Evolutionary conservation across 2,329 filamentous ascomycete genomes (phyloP).

Genomic region (Penicillium griseofulvum): DNA sequence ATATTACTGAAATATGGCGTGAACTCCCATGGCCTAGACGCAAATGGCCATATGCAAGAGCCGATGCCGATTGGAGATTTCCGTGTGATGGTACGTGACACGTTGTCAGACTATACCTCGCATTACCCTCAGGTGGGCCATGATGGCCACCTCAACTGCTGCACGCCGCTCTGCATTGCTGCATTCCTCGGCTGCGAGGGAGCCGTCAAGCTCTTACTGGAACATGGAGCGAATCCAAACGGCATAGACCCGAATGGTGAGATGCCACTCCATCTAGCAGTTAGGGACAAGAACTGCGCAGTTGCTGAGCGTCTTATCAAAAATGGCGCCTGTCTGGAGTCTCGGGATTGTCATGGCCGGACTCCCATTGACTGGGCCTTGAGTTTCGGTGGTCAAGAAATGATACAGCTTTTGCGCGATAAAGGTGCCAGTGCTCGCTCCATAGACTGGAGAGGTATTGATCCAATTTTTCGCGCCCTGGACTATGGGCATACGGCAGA

Average conservation of each 20-base stretch:
- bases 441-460: neutral
- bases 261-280: neutral
- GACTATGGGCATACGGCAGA: neutral
- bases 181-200: too few species aligned
- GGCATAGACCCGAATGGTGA: neutral
- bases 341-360: neutral
- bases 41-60: neutral
- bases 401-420: neutral
- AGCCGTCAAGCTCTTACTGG: neutral
- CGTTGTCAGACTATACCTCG: neutral
- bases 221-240: neutral
- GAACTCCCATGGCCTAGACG: too few species aligned
- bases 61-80: neutral
- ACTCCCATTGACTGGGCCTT: neutral
- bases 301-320: neutral
- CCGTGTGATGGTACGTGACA: neutral
- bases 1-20: too few species aligned
- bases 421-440: neutral
- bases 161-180: too few species aligned
- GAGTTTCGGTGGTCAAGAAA: neutral
- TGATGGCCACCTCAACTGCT: too few species aligned
- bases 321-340: too few species aligned
- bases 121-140: too few species aligned
- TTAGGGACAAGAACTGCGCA: neutral
- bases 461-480: neutral